phyloP scores from a whole-genome alignment of 192 early-diverging fungal species.

The Backusella circina region DNA sequence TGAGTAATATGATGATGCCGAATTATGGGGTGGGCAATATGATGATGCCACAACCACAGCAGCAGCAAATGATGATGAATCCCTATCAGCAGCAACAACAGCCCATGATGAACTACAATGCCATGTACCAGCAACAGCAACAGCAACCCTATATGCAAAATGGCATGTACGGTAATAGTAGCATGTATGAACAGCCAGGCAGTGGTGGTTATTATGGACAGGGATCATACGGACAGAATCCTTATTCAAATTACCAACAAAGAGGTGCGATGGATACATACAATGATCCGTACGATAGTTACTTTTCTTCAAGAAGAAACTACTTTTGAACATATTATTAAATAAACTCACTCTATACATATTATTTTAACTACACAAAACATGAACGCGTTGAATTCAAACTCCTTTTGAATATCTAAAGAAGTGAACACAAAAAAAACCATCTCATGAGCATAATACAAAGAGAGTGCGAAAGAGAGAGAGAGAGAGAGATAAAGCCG shows the following conservation, averaged over 20 bases:
- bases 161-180: neutral
- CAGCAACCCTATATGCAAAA: neutral
- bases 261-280: neutral
- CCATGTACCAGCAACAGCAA: neutral
- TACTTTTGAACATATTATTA: neutral
- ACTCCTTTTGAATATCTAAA: neutral
- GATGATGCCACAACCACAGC: neutral
- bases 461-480: too few relatives aligned
- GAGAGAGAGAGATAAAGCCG: too few relatives aligned
- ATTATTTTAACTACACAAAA: neutral
- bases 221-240: neutral
- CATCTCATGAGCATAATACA: neutral
- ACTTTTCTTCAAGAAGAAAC: neutral
- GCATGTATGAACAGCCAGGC: neutral
- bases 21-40: neutral
- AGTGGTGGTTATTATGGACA: neutral
- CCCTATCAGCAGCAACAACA: slow-evolving; percentile 6
- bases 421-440: neutral
- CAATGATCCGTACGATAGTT: neutral
- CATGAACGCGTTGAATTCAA: neutral
- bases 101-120: neutral
- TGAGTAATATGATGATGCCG: neutral
- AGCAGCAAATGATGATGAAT: neutral
- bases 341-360: neutral
- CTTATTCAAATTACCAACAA: neutral